Conservation (phyloP, 352 stramenopile genomes). For the Pythium biforme region DNA sequence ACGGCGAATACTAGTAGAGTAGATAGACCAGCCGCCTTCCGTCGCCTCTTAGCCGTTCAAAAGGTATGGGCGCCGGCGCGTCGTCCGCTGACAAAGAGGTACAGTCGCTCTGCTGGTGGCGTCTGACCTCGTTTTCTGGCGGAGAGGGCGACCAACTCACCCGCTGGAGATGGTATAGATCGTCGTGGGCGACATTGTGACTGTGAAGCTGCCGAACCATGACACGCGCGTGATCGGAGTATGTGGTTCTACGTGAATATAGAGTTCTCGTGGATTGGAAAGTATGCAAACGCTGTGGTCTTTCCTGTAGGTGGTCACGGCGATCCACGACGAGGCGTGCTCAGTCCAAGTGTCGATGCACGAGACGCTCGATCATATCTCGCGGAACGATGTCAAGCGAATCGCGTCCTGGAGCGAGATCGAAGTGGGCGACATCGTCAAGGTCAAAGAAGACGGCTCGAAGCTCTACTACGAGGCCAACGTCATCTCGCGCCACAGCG, state of each 20-base stretch:
- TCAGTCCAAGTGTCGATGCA: constrained; percentile 54
- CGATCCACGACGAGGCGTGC: constrained; percentile 43
- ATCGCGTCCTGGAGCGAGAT: constrained; percentile 70
- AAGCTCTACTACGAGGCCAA: constrained; percentile 65
- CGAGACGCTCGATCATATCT: constrained; percentile 44
- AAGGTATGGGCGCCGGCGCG: constrained; percentile 22
- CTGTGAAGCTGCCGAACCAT: constrained; percentile 43
- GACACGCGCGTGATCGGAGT: constrained; percentile 59
- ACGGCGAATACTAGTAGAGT: not conserved
- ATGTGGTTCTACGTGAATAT: constrained; percentile 5
- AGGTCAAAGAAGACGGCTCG: constrained; percentile 61
- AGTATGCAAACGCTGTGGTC: not conserved
- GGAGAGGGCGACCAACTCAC: not conserved
- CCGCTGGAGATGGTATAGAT: constrained; percentile 30
- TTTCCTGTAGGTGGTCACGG: constrained; percentile 39
- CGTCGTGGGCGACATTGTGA: constrained; percentile 60
- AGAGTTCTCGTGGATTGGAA: too few species aligned
- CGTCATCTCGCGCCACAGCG: constrained; percentile 41
- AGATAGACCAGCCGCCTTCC: not conserved
- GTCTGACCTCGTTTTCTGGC: too few species aligned
- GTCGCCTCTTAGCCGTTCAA: not conserved
- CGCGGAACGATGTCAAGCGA: constrained; percentile 42
- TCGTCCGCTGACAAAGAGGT: constrained; percentile 27
- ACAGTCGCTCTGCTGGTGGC: not conserved
- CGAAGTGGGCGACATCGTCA: constrained; percentile 58